These are phyloP conservation scores for Mycena olivaceomarginata DNA, from an alignment of 768 basidiomycete species.

Conservation along the genomic window DNA sequence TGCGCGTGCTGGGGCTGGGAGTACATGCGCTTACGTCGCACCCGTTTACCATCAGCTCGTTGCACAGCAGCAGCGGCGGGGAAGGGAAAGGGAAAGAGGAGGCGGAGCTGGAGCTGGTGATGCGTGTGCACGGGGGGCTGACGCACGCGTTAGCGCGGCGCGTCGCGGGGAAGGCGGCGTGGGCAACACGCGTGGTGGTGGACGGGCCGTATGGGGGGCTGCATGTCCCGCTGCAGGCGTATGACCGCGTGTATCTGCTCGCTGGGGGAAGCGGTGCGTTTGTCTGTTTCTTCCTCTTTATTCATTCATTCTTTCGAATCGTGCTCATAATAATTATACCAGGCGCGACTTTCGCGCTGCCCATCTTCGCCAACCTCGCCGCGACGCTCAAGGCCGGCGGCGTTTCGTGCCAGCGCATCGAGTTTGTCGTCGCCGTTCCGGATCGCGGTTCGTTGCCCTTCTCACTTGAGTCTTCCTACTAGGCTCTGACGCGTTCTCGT, in stretches of 20 bases:
- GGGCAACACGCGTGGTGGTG: slow-evolving; percentile 48
- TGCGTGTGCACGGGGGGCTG: slow-evolving; percentile 54
- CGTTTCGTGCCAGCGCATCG: slow-evolving; percentile 43
- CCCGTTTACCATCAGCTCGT: slow-evolving; percentile 57
- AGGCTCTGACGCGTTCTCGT: neutral
- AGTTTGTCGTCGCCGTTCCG: slow-evolving; percentile 49
- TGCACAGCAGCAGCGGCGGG: slow-evolving; percentile 36
- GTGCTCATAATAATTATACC: too few species aligned
- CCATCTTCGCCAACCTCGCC: slow-evolving; percentile 51
- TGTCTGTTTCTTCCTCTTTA: neutral
- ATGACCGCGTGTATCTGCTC: slow-evolving; percentile 53
- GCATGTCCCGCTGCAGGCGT: slow-evolving; percentile 48
- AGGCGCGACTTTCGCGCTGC: slow-evolving; percentile 52
- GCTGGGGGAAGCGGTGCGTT: slow-evolving; percentile 57
- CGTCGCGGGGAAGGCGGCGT: slow-evolving; percentile 32
- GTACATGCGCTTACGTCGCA: slow-evolving; percentile 54
- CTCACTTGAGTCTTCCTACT: neutral
- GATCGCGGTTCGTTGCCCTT: slow-evolving; percentile 38
- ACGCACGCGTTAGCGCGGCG: slow-evolving; percentile 46
- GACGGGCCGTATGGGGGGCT: slow-evolving; percentile 56
- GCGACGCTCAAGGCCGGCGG: slow-evolving; percentile 39
- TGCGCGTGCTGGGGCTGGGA: slow-evolving; percentile 45
- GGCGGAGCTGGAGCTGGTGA: slow-evolving; percentile 44
- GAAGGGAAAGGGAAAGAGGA: slow-evolving; percentile 10
- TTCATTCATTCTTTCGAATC: neutral